Conservation (phyloP, 2,329 filamentous ascomycete species). For the Aurifilum marmelostoma region DNA sequence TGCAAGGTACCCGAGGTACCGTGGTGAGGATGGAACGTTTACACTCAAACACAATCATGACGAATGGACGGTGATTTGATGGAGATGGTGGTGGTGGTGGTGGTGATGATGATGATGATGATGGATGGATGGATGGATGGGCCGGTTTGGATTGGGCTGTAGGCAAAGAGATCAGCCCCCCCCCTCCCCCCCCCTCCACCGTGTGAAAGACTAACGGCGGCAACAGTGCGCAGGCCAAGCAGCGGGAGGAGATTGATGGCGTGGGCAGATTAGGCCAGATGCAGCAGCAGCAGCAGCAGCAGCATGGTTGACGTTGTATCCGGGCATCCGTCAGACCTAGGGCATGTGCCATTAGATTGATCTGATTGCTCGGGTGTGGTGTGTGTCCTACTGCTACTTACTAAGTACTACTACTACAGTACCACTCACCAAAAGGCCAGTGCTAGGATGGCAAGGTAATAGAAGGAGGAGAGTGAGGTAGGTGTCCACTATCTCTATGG, state of each 20-base stretch:
- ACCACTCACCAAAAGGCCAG: too few relatives aligned
- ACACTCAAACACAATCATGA: not conserved
- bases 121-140: too few relatives aligned
- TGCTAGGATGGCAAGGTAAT: too few relatives aligned
- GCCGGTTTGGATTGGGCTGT: not conserved
- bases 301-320: conserved; percentile 19
- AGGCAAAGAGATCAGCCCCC: conserved; percentile 1
- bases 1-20: too few relatives aligned
- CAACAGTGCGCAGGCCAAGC: conserved; percentile 18
- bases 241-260: not conserved
- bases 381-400: not conserved
- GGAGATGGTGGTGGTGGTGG: not conserved
- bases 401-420: too few relatives aligned
- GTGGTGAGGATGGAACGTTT: conserved; percentile 26
- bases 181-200: conserved; percentile 25
- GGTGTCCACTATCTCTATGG: too few relatives aligned
- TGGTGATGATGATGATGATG: not conserved
- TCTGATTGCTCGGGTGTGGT: not conserved
- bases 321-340: not conserved
- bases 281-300: not conserved
- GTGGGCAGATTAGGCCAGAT: conserved; percentile 16
- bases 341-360: conserved; percentile 6
- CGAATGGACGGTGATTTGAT: not conserved
- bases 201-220: conserved; percentile 23
- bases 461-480: too few relatives aligned